Evolutionary conservation across 2,329 filamentous ascomycete genomes (phyloP), one percentile per base, ranked within the genome.

Genomic region (Penicillium carneum): DNA sequence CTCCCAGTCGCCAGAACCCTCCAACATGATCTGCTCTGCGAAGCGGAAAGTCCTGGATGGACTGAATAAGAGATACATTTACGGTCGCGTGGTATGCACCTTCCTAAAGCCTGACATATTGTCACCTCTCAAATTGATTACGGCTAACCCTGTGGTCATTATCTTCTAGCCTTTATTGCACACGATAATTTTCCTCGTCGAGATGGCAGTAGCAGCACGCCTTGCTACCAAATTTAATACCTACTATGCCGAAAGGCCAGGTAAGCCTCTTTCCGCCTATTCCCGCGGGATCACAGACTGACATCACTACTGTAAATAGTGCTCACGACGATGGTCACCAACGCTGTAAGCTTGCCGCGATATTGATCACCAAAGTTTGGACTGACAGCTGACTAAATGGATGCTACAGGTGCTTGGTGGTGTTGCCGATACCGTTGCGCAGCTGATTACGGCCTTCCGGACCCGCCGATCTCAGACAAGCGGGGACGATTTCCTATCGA

Each of bases 241-340:
- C 69, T 97, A 96, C 82, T 99, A 98, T 86, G 89, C 92, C 69
- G 89, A 93, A 74, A 90, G 91, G 74, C 95, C 94, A 73, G 83
- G 91, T 93, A 84, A 68, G 85, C 76, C 55, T 41, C 56, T 47
- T 39, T 38, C 50, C 51, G 26, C 49, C 51, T 34, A 10, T 46
- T 52, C 46, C 45, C 43, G 38, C 36, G 31, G 39, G 31, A 20
- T 16, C 18, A 43, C 26, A 50, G 23, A 60, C 68, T 72, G 60
- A 72, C 69, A 50, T 61, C 34, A 60, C 29, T 20, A 53, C 33
- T 42, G 12, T 48, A 8, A 36, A 61, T 75, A 91, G 91, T 99
- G 43, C 87, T 99, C 72, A 99, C 95, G 64, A 99, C 96, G 80
- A 99, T 99, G 94, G 92, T 97, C 75, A 97, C 94, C 77, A 99